Evolutionary conservation across 495 filamentous ascomycete species (phyloP).

Genomic region (Hypomontagnella submonticulosa): DNA sequence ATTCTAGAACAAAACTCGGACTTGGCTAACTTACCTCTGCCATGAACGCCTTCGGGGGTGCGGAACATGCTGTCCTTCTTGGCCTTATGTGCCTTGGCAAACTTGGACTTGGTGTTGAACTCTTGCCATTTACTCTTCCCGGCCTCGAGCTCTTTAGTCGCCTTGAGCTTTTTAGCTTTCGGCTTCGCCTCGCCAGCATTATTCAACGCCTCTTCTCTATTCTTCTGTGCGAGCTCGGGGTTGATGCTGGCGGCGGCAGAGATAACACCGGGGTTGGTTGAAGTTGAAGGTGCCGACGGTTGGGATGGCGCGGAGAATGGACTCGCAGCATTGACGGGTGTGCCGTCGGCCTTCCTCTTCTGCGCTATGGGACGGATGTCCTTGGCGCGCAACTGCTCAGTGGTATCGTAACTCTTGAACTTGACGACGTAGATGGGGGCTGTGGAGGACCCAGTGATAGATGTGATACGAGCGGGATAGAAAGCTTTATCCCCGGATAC

Average conservation of each 20-base stretch:
- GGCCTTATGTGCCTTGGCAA: conserved; percentile 67
- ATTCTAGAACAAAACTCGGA: neutral
- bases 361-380: conserved; percentile 85
- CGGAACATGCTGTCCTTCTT: conserved; percentile 99
- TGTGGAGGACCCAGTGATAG: conserved; percentile 87
- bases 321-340: conserved; percentile 64
- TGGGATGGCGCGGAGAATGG: conserved; percentile 56
- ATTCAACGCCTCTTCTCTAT: conserved; percentile 55
- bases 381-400: conserved; percentile 84
- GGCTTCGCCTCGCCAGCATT: conserved; percentile 52
- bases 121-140: conserved; percentile 96
- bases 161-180: conserved; percentile 81
- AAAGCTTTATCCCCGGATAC: conserved; percentile 86
- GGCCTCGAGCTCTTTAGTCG: conserved; percentile 86
- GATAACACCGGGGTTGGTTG: conserved; percentile 72
- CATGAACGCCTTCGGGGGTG: conserved; percentile 84
- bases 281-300: conserved; percentile 46
- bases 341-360: conserved; percentile 92
- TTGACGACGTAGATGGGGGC: conserved; percentile 92
- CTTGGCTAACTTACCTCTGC: conserved; percentile 71
- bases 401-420: conserved; percentile 89
- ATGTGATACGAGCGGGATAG: conserved; percentile 93
- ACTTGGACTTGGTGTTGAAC: conserved; percentile 82
- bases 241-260: conserved; percentile 90
- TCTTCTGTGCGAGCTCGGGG: conserved; percentile 76